Evolutionary conservation across 1,284 basidiomycete genomes (phyloP), one percentile per base, ranked within the genome.

Genomic region (Sanghuangporus baumii): DNA sequence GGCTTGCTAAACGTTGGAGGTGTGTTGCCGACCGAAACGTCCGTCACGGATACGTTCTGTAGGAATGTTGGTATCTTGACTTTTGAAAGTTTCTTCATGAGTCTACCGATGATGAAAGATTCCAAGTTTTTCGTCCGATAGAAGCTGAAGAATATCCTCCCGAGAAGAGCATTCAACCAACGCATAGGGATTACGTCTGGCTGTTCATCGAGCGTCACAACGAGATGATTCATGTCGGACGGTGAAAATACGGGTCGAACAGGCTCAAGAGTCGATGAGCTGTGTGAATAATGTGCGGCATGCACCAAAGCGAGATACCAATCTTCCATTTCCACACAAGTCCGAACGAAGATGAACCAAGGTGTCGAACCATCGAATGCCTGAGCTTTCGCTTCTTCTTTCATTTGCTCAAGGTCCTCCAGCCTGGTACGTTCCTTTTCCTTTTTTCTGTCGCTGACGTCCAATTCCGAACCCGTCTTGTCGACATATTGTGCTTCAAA

Each of bases 181-280:
- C 96, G 88, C 82, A 96, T 92, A 1, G 94, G 94, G 63, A 98
- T 95, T 55, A 95, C 91, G 72, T 98, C 96, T 2, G 95, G 92
- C 70, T 94, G 89, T 66, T 89, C 88, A 77, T 98, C 96, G 65
- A 99, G 82, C 1, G 88, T 91, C 12, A 87, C 78, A 57, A 98
- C 88, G 40, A 99, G 82, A 66, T 84, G 79, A 55, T 85, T 81
- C 94, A 98, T 97, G 73, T 97, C 93, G 5, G 80, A 75, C 2
- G 85, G 78, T 58, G 82, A 79, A 76, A 95, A 98, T 36, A 96
- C 81, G 26, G 80, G 74, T 58, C 74, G 77, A 57, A 87, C 78
- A 3, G 87, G 84, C 4, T 73, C 70, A 26, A 89, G 80, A 4
- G 79, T 83, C 1, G 80, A 81, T 18, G 77, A 81, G 68, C 83